Evolutionary conservation across 768 basidiomycete species (phyloP).

Genomic region (Tubosaeta brunneosetosa): DNA sequence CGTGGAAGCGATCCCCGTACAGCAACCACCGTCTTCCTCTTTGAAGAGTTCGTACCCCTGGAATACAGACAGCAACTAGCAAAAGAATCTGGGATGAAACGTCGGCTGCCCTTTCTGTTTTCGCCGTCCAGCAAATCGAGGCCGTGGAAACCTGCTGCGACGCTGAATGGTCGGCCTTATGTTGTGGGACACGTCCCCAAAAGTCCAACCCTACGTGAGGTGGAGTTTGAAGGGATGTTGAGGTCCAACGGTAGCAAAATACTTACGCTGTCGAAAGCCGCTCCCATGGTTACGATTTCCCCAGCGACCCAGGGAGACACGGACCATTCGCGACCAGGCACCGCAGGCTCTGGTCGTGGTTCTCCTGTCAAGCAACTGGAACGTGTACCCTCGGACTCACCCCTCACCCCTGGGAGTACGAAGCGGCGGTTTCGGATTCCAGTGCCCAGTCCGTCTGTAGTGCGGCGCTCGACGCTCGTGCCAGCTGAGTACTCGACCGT

Average conservation of each 20-base stretch:
- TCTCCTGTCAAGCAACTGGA: conserved; percentile 22
- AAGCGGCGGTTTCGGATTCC: conserved; percentile 60
- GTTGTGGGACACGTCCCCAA: conserved; percentile 55
- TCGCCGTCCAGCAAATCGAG: conserved; percentile 42
- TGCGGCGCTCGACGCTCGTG: conserved; percentile 45
- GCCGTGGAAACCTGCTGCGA: conserved; percentile 79
- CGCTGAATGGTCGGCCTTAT: conserved; percentile 75
- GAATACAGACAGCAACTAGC: conserved; percentile 79
- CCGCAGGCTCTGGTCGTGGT: conserved; percentile 14
- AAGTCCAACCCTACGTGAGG: conserved; percentile 53
- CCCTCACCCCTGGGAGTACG: conserved; percentile 23
- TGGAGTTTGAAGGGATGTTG: conserved; percentile 76
- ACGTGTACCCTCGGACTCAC: conserved; percentile 25
- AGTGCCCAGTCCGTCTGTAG: conserved; percentile 49
- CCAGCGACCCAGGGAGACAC: conserved; percentile 25
- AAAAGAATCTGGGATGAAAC: conserved; percentile 46
- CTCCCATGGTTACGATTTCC: conserved; percentile 23
- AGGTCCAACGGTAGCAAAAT: conserved; percentile 49
- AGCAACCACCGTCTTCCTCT: conserved; percentile 67
- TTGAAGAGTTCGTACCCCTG: conserved; percentile 90
- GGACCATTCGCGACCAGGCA: conserved; percentile 30
- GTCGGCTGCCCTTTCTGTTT: conserved; percentile 70
- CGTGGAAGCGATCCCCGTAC: conserved; percentile 61
- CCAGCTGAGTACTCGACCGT: conserved; percentile 79
- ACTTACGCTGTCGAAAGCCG: conserved; percentile 27